Percentiles rank a stretch among this genome's conserved stretches.
Conservation (phyloP, 2,329 filamentous ascomycete species). For the Aspergillus novoparasiticus region DNA sequence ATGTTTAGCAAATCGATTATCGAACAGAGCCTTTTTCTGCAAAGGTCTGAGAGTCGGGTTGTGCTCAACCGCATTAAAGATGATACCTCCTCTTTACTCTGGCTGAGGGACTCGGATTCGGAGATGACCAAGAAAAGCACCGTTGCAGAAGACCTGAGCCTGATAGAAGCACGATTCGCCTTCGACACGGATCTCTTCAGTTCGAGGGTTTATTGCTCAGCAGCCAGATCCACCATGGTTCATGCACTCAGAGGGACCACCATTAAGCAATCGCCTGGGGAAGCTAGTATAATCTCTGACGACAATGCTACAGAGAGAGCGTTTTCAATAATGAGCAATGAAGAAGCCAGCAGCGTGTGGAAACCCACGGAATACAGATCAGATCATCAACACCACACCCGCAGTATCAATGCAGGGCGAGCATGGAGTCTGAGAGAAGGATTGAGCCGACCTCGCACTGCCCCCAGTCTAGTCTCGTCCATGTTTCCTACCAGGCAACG, state of each 20-base stretch:
- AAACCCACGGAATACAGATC: background rate
- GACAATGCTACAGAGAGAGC: background rate
- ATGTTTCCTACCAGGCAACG: background rate
- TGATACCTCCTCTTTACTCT: background rate
- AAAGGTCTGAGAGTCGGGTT: background rate
- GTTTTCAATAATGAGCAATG: background rate
- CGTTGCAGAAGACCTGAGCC: background rate
- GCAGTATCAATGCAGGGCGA: background rate
- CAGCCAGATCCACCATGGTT: background rate
- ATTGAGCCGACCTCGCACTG: background rate
- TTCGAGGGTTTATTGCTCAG: background rate
- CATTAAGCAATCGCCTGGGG: background rate
- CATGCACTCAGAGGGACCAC: background rate
- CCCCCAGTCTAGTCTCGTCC: background rate
- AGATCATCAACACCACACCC: background rate
- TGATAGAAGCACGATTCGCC: background rate
- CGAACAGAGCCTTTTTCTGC: background rate
- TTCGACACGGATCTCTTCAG: background rate
- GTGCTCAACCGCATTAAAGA: background rate
- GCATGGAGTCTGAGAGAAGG: background rate
- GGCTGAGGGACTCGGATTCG: background rate
- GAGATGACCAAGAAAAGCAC: background rate
- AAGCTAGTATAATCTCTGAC: background rate
- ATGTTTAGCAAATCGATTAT: background rate
- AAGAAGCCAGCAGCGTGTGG: background rate